Base-by-base conservation (phyloP, 1,139 yeast species). In the Yamadazyma epiphylla region DNA sequence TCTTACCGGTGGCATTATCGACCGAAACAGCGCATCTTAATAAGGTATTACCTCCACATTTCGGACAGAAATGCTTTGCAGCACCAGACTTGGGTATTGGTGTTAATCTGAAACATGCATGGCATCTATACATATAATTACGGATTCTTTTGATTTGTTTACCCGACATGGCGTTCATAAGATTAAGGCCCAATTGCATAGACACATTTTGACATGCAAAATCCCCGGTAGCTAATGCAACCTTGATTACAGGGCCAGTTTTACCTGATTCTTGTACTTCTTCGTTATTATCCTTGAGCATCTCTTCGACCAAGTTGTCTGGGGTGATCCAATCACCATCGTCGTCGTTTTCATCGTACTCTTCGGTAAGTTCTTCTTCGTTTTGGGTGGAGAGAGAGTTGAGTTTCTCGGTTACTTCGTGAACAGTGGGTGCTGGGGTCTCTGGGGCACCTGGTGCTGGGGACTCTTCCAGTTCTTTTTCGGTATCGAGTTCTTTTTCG, bases 271-370 rank as follows among this genome's bases (percentile, higher is more conserved):
- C 32, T 37, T 43, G 12, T 58, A 52, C 30, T 63, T 77, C 54
- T 45, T 69, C 77, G 24, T 65, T 77, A 34, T 70, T 70, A 42
- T 84, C 89, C 51, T 80, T 80, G 27, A 77, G 55, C 51, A 85
- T 67, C 32, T 77, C 78, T 45, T 81, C 86, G 27, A 74, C 68
- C 25, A 91, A 58, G 47, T 88, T 89, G 5, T 85, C 95, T 5
- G 91, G 83, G 0, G 96, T 87, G 46, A 91, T 94, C 98, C 98
- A 91, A 30, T 86, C 96, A 14, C 94, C 96, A 43, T 84, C 95
- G 43, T 83, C 94, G 36, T 81, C 82, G 4, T 67, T 70, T 30
- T 64, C 81, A 25, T 74, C 70, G 32, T 66, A 75, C 8, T 70
- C 79, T 38, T 70, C 78, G 1, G 47, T 44, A 7, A 55, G 33